Conservation (phyloP, 2,329 filamentous ascomycete genomes). For the Keithomyces neogunnii region DNA sequence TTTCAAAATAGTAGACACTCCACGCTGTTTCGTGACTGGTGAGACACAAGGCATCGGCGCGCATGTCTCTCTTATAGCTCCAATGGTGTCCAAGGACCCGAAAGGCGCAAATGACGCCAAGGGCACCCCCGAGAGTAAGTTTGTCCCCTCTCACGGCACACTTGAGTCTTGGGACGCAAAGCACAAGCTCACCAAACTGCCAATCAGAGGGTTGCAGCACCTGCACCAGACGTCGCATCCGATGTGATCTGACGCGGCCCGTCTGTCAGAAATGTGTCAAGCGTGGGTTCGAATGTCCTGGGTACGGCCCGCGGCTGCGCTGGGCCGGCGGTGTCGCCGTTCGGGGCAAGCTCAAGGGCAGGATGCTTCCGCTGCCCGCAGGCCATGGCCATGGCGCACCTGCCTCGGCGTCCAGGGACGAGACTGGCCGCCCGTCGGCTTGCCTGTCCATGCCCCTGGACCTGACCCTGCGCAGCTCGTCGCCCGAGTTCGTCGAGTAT, state of each 20-base stretch:
- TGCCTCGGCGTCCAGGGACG: neutral
- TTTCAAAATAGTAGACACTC: too few relatives aligned
- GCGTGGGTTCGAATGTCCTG: slow-evolving; percentile 19
- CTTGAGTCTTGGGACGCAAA: neutral
- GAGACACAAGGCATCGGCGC: neutral
- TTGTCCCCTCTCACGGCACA: neutral
- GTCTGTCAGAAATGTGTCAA: slow-evolving; percentile 19
- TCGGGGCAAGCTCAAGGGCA: slow-evolving; percentile 17
- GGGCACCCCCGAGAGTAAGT: neutral
- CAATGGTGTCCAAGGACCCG: neutral
- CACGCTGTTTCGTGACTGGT: neutral
- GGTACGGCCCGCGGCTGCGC: slow-evolving; percentile 17
- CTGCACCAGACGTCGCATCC: slow-evolving; percentile 20
- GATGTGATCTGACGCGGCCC: slow-evolving; percentile 17
- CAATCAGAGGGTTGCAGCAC: slow-evolving; percentile 15
- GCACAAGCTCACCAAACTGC: neutral
- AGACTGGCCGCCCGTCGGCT: neutral
- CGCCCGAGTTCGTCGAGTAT: slow-evolving; percentile 18
- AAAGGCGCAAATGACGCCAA: neutral
- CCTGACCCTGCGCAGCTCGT: slow-evolving; percentile 11
- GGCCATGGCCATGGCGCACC: too few relatives aligned
- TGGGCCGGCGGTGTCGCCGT: slow-evolving; percentile 21
- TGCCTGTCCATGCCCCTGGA: slow-evolving; percentile 6
- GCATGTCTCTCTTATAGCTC: neutral
- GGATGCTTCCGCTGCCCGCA: slow-evolving; percentile 9